Conservation (phyloP, 2,329 filamentous ascomycete genomes). For the Xylaria sp. region DNA sequence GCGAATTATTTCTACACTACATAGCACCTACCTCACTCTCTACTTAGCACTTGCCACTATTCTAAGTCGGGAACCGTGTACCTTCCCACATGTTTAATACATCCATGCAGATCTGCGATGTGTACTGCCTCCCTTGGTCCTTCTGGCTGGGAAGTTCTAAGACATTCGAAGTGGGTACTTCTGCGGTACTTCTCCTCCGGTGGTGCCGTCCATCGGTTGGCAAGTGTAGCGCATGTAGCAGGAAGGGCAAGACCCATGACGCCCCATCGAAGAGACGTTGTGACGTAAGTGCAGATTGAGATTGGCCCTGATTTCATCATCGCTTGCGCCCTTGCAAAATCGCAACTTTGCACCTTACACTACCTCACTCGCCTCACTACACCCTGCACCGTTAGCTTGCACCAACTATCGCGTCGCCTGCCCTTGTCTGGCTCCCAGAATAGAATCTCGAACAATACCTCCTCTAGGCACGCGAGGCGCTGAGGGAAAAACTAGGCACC, state of each 20-base stretch:
- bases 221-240: conserved; percentile 15
- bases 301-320: conserved; percentile 33
- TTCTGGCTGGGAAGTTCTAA: neutral
- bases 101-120: neutral
- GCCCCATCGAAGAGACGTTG: conserved; percentile 21
- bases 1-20: neutral
- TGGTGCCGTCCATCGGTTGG: neutral
- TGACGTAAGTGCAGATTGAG: conserved; percentile 34
- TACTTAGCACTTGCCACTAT: neutral
- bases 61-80: neutral
- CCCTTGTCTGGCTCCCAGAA: neutral
- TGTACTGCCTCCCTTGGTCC: neutral
- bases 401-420: neutral
- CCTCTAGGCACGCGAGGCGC: neutral
- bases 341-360: too few species aligned
- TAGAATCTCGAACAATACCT: neutral
- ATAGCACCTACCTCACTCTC: neutral
- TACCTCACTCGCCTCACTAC: neutral
- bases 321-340: neutral
- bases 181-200: conserved; percentile 3
- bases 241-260: neutral
- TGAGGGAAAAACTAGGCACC: too few species aligned
- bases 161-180: neutral
- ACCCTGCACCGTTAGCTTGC: neutral
- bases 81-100: neutral